Evolutionary conservation across 768 basidiomycete genomes (phyloP), one percentile per base, ranked within the genome.

Genomic region (Pleurotus platypus): DNA sequence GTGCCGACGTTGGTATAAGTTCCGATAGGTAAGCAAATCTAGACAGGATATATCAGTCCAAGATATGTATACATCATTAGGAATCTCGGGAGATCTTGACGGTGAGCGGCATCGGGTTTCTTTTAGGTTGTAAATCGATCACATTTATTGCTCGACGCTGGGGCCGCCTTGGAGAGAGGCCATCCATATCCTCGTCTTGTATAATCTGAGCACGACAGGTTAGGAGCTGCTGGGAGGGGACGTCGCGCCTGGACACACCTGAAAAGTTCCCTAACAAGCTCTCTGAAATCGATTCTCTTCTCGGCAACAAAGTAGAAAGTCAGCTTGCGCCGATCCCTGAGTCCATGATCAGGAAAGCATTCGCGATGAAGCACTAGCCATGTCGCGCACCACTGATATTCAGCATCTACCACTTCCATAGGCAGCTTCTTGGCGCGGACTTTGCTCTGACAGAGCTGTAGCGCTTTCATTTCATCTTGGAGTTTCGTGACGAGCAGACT

Each of bases 241-340:
- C 9, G 7, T 22, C 7, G 15, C 56, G 16, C 47, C 43, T 30
- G 16, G 49, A 70, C 80, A 51, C 60, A 92, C 89, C 94, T 81
- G 80, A 97, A 97, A 46, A 96, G 75, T 71, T 97, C 94, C 67
- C 93, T 85, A 39, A 98, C 95, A 61, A 98, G 84, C 72, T 98
- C 95, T 64, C 96, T 84, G 75, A 98, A 97, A 71, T 94, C 92
- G 66, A 98, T 95, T 63, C 96, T 78, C 72, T 93, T 94, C 64
- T 97, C 94, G 55, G 96, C 94, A 58, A 95, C 78, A 70, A 97
- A 99, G 75, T 98, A 98, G 77, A 98, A 98, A 0, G 96, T 98
- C 60, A 99, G 74, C 75, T 98, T 98, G 70, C 94, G 91, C 58
- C 96, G 90, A 72, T 99, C 96, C 93, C 93, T 94, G 63, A 18